Base-by-base conservation (phyloP, 768 basidiomycete species). In the Chalciporus chontae region DNA sequence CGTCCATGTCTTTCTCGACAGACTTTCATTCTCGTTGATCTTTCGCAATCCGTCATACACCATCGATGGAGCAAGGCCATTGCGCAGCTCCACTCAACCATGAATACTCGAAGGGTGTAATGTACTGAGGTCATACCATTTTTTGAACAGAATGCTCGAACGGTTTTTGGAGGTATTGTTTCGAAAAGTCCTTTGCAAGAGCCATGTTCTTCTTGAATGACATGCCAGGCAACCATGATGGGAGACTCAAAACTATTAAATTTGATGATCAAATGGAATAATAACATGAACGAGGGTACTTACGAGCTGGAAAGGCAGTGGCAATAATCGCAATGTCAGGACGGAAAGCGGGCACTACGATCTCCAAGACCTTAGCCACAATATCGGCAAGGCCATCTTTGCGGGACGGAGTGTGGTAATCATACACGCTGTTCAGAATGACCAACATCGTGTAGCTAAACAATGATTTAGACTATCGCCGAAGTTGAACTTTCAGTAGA, bases 201-300 rank as follows among this genome's bases (percentile, higher is more conserved):
- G 3, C 21, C 41, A 47, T 47, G 5, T 44, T n/a, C 31, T 9
- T 34, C 13, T 54, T 54, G 4, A 47, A 51, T 4, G 44, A 45
- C 53, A 54, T 54, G 2, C 52, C 49, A 8, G 53, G 53, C 14
- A 54, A 36, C 48, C 52, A 53, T 5, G 44, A 38, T 7, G 49
- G 52, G 24, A 53, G 48, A 18, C 17, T 10, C 17, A 50, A 11
- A 14, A 53, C 52, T 53, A 27, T 15, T 14, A 14, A 3, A 21
- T 26, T 27, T 3, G 3, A 9, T 4, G n/a, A 18, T 18, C 24
- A 10, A 17, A 9, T 29, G 17, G 21, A 23, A 11, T 24, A 19
- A 29, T 17, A 8, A n/a, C 6, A 24, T 21, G 14, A 14, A 29
- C 14, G 6, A 32, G 14, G 18, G 29, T 14, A 23, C 41, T 51